phyloP scores from a whole-genome alignment of 768 basidiomycete genomes.

The Lactarius vividus region DNA sequence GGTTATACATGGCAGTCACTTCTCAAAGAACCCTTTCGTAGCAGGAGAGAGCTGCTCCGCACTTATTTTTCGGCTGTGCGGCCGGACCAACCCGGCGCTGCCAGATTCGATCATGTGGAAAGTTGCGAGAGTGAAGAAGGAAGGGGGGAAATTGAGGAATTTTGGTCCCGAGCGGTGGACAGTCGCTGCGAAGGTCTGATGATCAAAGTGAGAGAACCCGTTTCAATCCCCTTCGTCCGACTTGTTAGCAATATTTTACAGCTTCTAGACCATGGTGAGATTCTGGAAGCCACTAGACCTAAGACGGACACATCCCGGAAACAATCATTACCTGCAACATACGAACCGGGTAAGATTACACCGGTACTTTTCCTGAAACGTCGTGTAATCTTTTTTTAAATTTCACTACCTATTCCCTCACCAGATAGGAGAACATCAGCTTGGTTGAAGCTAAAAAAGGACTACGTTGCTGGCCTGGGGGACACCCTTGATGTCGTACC shows the following conservation, averaged over 20 bases:
- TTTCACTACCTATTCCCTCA: neutral
- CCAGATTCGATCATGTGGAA: constrained; percentile 72
- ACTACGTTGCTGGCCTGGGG: constrained; percentile 79
- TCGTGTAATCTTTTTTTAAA: neutral
- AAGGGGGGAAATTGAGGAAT: constrained; percentile 60
- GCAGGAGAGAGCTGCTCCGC: constrained; percentile 64
- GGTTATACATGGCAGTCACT: constrained; percentile 49
- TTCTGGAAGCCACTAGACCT: constrained; percentile 36
- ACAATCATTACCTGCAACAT: constrained; percentile 78
- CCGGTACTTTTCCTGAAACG: constrained; percentile 13
- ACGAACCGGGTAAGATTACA: constrained; percentile 60
- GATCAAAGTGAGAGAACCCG: constrained; percentile 62
- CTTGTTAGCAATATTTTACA: constrained; percentile 31
- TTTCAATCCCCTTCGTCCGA: constrained; percentile 19
- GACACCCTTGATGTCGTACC: constrained; percentile 73
- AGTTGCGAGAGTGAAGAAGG: constrained; percentile 65
- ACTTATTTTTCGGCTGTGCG: constrained; percentile 54
- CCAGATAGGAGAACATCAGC: constrained; percentile 78
- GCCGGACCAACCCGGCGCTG: constrained; percentile 44
- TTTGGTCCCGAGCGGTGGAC: constrained; percentile 73
- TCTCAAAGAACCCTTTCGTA: constrained; percentile 64
- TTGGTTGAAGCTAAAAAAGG: constrained; percentile 93
- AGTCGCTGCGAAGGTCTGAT: constrained; percentile 90
- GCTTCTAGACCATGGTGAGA: constrained; percentile 62
- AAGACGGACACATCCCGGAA: constrained; percentile 44